Percentiles rank a stretch among this genome's conserved stretches.
phyloP scores from a whole-genome alignment of 148 eudicot species.

The Euryodendron excelsum region DNA sequence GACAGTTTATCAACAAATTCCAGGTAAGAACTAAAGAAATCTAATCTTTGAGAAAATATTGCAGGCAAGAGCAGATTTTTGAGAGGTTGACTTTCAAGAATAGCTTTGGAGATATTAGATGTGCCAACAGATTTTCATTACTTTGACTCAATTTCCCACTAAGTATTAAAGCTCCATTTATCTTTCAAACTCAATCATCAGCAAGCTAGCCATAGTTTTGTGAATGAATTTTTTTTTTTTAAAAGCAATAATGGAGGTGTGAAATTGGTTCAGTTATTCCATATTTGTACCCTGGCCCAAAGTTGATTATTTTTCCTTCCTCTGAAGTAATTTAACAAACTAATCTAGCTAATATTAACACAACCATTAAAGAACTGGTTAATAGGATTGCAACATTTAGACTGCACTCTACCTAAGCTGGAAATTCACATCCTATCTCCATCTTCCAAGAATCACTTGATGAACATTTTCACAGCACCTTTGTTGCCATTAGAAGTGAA shows the following conservation, averaged over 20 bases:
- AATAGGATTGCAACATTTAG: not conserved
- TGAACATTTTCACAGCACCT: not conserved
- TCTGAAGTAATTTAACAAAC: not conserved
- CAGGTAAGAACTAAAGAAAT: not conserved
- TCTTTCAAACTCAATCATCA: not conserved
- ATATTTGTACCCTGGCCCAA: not conserved
- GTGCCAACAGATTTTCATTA: slow-evolving; percentile 33
- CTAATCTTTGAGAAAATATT: too few relatives aligned
- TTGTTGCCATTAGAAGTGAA: not conserved
- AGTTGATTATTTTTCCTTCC: not conserved
- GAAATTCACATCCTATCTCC: not conserved
- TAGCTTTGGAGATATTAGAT: slow-evolving; percentile 41
- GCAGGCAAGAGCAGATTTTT: too few relatives aligned
- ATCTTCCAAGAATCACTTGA: not conserved
- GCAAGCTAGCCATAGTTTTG: not conserved
- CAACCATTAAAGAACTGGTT: not conserved
- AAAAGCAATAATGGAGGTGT: not conserved
- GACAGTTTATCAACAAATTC: not conserved
- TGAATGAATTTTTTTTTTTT: not conserved
- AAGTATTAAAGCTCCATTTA: not conserved
- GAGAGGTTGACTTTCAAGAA: slow-evolving; percentile 35
- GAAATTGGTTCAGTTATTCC: not conserved
- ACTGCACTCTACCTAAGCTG: not conserved
- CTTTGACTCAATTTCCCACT: slow-evolving; percentile 19
- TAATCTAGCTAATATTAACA: not conserved